Evolutionary conservation across 129 eudicot genomes (phyloP).

Genomic region (sunflower (Helianthus annuus)): HanXRQr2.0-SUNRISE NC_035449.2:193659617-193660116

Average conservation of each 20-base stretch:
- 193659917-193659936: constrained; percentile 28
- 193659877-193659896: constrained; percentile 22
- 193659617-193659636: background rate
- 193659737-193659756: constrained; percentile 51
- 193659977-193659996: no score
- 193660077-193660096: no score
- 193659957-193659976: no score
- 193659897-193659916: constrained; percentile 22
- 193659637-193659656: constrained; percentile 25
- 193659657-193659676: constrained; percentile 31
- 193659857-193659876: constrained; percentile 24
- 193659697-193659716: constrained; percentile 49
- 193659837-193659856: constrained; percentile 12
- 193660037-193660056: no score
- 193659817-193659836: constrained; percentile 23
- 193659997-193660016: no score
- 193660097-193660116: no score
- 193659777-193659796: constrained; percentile 22
- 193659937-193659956: constrained; percentile 19
- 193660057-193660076: no score
- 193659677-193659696: constrained; percentile 33
- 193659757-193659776: constrained; percentile 52
- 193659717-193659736: constrained; percentile 55
- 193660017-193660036: no score
- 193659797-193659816: constrained; percentile 3